Conservation (phyloP, 1,139 yeast genomes). For the Saccharomyces hybrid region DNA sequence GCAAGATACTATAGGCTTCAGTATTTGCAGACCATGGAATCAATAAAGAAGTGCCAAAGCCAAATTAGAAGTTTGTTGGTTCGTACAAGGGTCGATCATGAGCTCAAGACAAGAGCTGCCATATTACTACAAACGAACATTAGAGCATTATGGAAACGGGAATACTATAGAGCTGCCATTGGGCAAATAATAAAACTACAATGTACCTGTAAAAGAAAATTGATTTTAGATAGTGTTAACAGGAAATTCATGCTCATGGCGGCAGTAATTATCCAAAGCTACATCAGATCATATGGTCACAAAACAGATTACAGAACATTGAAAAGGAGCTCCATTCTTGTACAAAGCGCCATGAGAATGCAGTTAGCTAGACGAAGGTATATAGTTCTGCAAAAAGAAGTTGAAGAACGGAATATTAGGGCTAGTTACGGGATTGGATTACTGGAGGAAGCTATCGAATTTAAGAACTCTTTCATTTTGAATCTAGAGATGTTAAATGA, state of each 20-base stretch:
- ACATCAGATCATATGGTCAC: constrained; percentile 21
- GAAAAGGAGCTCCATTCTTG: constrained; percentile 47
- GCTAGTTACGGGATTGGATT: constrained; percentile 13
- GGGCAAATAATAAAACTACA: constrained; percentile 55
- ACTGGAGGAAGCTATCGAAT: neutral
- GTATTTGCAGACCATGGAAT: constrained; percentile 47
- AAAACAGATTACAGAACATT: constrained; percentile 12
- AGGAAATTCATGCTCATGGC: constrained; percentile 48
- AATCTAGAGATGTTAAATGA: neutral
- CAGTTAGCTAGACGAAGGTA: constrained; percentile 60
- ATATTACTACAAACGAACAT: constrained; percentile 60
- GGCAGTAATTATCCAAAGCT: constrained; percentile 56
- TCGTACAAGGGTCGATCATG: constrained; percentile 49
- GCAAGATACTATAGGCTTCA: constrained; percentile 55
- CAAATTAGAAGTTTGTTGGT: constrained; percentile 54
- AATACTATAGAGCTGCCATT: constrained; percentile 38
- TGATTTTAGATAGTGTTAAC: constrained; percentile 45
- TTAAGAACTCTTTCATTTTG: neutral
- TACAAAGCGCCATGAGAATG: constrained; percentile 73
- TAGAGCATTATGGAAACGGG: constrained; percentile 42
- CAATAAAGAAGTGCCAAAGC: constrained; percentile 55
- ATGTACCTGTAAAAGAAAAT: constrained; percentile 57
- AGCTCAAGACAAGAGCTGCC: constrained; percentile 60
- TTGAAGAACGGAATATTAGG: constrained; percentile 32
- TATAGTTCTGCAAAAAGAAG: constrained; percentile 52